Conservation (phyloP, 2,329 filamentous ascomycete genomes). For the Botrytis fabae region DNA sequence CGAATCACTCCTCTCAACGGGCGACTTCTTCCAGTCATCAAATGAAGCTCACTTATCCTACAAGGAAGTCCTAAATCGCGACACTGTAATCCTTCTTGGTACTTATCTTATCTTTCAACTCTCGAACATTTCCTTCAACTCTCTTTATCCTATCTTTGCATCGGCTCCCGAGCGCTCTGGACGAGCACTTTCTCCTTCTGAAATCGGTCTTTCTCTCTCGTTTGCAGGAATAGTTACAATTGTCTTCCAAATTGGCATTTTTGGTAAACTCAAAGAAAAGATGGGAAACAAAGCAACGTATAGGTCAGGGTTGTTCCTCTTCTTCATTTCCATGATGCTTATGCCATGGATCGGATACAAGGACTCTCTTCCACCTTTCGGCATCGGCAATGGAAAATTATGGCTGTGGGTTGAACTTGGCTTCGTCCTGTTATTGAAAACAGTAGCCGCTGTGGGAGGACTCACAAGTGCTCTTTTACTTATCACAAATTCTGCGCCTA, state of each 20-base stretch:
- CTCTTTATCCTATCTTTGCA: conserved; percentile 90
- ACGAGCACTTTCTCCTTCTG: conserved; percentile 70
- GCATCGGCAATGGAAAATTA: conserved; percentile 60
- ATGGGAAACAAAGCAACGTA: conserved; percentile 88
- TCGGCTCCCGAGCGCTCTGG: conserved; percentile 74
- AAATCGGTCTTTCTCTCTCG: conserved; percentile 82
- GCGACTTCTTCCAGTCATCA: conserved; percentile 43
- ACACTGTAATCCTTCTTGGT: conserved; percentile 76
- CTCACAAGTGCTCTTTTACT: conserved; percentile 87
- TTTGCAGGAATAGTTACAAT: conserved; percentile 85
- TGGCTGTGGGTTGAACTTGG: conserved; percentile 84
- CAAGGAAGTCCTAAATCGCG: conserved; percentile 69
- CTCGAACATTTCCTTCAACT: conserved; percentile 93
- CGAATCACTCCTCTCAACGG: conserved; percentile 36
- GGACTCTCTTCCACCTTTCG: conserved; percentile 56
- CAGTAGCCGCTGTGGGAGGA: conserved; percentile 86
- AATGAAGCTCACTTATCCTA: conserved; percentile 51
- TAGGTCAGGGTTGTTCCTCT: conserved; percentile 72
- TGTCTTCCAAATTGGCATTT: conserved; percentile 83
- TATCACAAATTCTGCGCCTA: conserved; percentile 92
- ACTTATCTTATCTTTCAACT: conserved; percentile 94
- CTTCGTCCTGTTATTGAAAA: conserved; percentile 79
- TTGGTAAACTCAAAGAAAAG: conserved; percentile 73
- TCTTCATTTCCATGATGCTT: conserved; percentile 77
- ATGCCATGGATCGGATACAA: conserved; percentile 90